Evolutionary conservation across 2,329 filamentous ascomycete genomes (phyloP), one percentile per base, ranked within the genome.

Genomic region (Calonectria hongkongensis): DNA sequence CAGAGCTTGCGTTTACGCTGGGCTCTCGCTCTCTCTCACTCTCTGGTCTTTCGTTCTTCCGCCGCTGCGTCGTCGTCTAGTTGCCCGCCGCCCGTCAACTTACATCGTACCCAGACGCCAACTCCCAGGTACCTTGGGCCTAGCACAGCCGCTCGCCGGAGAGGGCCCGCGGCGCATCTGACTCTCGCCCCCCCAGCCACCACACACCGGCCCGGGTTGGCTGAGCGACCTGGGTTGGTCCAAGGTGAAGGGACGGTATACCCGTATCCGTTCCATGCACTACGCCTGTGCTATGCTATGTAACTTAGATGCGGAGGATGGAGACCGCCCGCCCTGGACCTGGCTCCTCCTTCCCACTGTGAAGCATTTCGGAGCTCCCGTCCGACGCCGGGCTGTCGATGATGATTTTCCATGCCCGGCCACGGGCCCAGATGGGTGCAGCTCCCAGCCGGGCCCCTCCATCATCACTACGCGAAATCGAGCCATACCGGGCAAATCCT

Each of bases 121-220:
- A 10, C 48, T 21, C 43, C n/a, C 63, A 71, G 54, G 63, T 70
- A 66, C 68, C 30, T 48, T 62, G 39, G n/a, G 28, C 16, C 25
- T 43, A 25, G 58, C 76, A 75, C 76, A 77, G 76, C 74, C 74
- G 76, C 74, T 75, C 73, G 58, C 64, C 75, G 72, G 75, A 68
- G 75, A 76, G 73, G 39, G 66, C 75, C 75, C 75, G 71, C 74
- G 74, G 76, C 33, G 33, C 72, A 77, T 70, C 75, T 77, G 70
- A 74, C 75, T 70, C 70, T 74, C 72, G 67, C 67, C 67, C 67
- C 67, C 66, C 68, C 56, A 72, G 70, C 73, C 75, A 78, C 64
- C 74, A 58, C 28, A 56, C 54, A 77, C 75, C 77, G 77, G 77
- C 68, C 77, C 76, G 77, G 71, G 72, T 79, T 79, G 75, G 70